Evolutionary conservation across 352 stramenopile genomes (phyloP).

Genomic region (Pythium utonaiense): DNA sequence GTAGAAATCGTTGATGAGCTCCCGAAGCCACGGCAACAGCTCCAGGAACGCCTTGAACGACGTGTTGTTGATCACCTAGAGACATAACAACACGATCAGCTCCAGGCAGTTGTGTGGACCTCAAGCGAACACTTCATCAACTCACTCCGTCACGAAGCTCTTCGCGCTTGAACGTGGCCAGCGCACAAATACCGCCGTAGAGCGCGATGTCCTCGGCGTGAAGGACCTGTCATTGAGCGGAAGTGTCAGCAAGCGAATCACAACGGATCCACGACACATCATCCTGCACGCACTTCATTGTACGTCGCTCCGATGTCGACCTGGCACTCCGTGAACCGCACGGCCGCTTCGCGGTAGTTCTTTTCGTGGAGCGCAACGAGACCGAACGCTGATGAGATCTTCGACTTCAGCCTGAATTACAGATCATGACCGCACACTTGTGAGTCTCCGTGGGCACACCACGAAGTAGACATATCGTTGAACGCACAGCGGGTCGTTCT

Average conservation of each 20-base stretch:
- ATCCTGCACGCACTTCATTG: slow-evolving; percentile 74
- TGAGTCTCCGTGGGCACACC: neutral
- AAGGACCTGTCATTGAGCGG: slow-evolving; percentile 32
- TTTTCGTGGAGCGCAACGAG: slow-evolving; percentile 78
- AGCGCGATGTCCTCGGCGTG: slow-evolving; percentile 86
- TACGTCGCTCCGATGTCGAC: slow-evolving; percentile 77
- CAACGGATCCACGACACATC: neutral
- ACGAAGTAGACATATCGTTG: neutral
- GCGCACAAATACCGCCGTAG: slow-evolving; percentile 80
- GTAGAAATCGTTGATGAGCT: slow-evolving; percentile 88
- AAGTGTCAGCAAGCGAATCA: neutral
- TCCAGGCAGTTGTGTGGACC: neutral
- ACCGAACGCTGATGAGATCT: slow-evolving; percentile 74
- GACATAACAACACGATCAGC: neutral
- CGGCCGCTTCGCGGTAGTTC: slow-evolving; percentile 71
- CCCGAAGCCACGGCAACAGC: slow-evolving; percentile 79
- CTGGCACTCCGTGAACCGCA: slow-evolving; percentile 81
- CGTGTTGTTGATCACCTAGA: slow-evolving; percentile 79
- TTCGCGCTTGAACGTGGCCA: slow-evolving; percentile 81
- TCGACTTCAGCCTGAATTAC: slow-evolving; percentile 63
- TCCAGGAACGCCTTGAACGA: slow-evolving; percentile 89
- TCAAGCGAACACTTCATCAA: too few relatives aligned
- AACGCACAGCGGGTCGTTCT: slow-evolving; percentile 66
- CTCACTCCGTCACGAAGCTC: slow-evolving; percentile 73
- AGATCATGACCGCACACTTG: neutral